These are phyloP conservation scores for Ettlia oleoabundans DNA, from an alignment of 139 green algal genomes.

Conservation along the genomic window DNA sequence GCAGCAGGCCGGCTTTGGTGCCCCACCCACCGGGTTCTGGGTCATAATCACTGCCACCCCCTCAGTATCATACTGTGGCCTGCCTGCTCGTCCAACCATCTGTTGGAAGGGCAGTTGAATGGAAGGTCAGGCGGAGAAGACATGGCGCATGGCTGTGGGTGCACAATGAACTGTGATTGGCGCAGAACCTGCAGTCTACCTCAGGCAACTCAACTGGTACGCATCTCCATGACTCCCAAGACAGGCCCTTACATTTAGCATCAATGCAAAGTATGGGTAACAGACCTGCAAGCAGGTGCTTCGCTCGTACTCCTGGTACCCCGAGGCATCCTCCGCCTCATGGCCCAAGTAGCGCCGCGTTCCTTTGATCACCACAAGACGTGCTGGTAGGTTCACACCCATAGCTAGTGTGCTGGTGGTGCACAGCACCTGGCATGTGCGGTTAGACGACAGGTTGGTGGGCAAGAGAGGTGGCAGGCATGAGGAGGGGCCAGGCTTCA, in stretches of 20 bases:
- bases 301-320: conserved; percentile 91
- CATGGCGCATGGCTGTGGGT: too few species aligned
- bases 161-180: too few species aligned
- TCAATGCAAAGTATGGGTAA: too few species aligned
- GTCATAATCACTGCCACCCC: conserved; percentile 97
- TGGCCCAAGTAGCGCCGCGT: conserved; percentile 66
- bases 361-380: conserved; percentile 92
- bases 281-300: conserved; percentile 65
- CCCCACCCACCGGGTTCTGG: conserved; percentile 47
- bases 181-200: neutral
- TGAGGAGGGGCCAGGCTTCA: too few species aligned
- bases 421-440: conserved; percentile 35
- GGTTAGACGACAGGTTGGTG: neutral
- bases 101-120: conserved; percentile 61
- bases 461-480: neutral
- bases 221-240: too few species aligned
- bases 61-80: conserved; percentile 93
- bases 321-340: conserved; percentile 35
- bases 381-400: conserved; percentile 94
- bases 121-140: too few species aligned
- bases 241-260: too few species aligned
- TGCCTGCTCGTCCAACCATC: conserved; percentile 88
- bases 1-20: neutral
- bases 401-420: conserved; percentile 84
- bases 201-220: neutral